phyloP scores from a whole-genome alignment of 2,329 filamentous ascomycete genomes.

The Neonectria sp. region DNA sequence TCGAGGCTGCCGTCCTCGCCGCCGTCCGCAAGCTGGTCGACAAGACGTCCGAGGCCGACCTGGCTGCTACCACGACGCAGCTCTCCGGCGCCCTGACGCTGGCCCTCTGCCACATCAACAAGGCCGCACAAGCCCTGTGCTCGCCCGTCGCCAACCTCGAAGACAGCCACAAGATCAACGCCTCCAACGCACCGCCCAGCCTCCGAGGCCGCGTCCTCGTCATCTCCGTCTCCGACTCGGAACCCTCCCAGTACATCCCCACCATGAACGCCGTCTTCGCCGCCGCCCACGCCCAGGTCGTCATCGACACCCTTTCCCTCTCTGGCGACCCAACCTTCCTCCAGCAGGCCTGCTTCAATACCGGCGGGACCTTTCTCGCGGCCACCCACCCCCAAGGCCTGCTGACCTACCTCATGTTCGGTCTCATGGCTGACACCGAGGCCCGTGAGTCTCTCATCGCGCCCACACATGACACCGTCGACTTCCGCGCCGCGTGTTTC shows the following conservation, averaged over 20 bases:
- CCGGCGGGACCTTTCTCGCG: constrained; percentile 69
- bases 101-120: constrained; percentile 92
- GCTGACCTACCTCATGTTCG: constrained; percentile 95
- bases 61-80: constrained; percentile 85
- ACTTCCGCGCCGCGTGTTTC: constrained; percentile 98
- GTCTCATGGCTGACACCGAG: constrained; percentile 79
- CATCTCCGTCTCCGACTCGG: constrained; percentile 87
- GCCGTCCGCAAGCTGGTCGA: constrained; percentile 83
- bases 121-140: constrained; percentile 77
- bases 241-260: constrained; percentile 94
- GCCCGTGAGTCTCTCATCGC: constrained; percentile 76
- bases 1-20: constrained; percentile 84
- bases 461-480: constrained; percentile 88
- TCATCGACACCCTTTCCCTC: constrained; percentile 92
- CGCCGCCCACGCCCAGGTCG: constrained; percentile 87
- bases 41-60: constrained; percentile 74
- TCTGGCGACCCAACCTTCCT: constrained; percentile 91
- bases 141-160: constrained; percentile 65
- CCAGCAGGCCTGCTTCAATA: constrained; percentile 85
- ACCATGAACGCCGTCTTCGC: constrained; percentile 99
- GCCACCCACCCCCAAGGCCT: constrained; percentile 76
- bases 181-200: constrained; percentile 49
- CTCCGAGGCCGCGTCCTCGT: constrained; percentile 81
- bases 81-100: constrained; percentile 93
- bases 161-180: constrained; percentile 53